Conservation (phyloP, 2,329 filamentous ascomycete species). For the Sporothrix schenckii region DNA sequence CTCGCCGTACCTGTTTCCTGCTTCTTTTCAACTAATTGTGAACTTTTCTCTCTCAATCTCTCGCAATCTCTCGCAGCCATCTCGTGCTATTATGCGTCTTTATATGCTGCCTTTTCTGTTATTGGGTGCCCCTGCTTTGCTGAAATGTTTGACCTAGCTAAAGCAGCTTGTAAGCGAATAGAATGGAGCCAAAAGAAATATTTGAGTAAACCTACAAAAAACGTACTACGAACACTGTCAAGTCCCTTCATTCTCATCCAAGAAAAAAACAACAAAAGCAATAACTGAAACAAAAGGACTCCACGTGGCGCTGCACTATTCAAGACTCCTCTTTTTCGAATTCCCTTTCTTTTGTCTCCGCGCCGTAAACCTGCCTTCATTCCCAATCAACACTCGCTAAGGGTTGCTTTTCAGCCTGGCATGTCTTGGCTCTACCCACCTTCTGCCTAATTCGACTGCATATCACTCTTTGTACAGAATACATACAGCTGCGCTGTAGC, state of each 20-base stretch:
- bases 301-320: background rate
- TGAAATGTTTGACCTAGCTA: background rate
- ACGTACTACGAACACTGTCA: too few relatives aligned
- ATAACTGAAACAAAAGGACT: background rate
- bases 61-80: background rate
- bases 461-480: background rate
- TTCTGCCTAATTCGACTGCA: background rate
- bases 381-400: background rate
- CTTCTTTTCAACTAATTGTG: background rate
- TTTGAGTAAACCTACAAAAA: background rate
- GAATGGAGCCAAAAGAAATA: background rate
- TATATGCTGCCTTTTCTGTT: background rate
- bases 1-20: background rate
- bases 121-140: background rate
- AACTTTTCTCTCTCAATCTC: background rate
- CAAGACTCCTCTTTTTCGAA: background rate
- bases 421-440: constrained; percentile 7
- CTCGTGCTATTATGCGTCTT: background rate
- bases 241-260: background rate
- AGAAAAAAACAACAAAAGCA: background rate
- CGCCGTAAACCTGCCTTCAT: background rate
- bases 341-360: background rate
- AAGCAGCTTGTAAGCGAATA: background rate
- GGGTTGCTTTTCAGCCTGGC: background rate
- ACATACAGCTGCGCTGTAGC: background rate